Evolutionary conservation across 2,329 filamentous ascomycete genomes (phyloP), one percentile per base, ranked within the genome.

Genomic region (Aspergillus sergii): DNA sequence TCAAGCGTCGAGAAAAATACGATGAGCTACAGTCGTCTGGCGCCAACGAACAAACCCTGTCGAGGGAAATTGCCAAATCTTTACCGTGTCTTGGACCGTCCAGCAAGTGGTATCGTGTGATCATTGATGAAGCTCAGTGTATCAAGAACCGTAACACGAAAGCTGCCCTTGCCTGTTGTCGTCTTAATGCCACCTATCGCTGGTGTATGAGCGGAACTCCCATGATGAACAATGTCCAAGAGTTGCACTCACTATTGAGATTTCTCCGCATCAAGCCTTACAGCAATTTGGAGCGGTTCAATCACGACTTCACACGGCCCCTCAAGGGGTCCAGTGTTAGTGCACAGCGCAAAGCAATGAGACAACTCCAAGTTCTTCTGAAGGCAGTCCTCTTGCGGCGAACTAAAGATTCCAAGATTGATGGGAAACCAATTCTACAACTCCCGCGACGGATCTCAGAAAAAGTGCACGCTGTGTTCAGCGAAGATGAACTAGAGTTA

Each of bases 181-280:
- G 79, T 12, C 76, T 95, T 19, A 79, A 85, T 64, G 81, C 90
- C 16, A 81, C 80, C 41, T 86, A 91, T 72, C 84, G 91, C 55
- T 89, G 91, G 80, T 93, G 90, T 72, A 85, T 94, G 75, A 92
- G 89, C 39, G 92, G 92, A 30, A 95, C 92, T 0, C 92, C 92
- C 0, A 93, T 94, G 90, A 95, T 95, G 90, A 97, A 97, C 70
- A 88, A 85, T 14, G 87, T 94, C 3, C 82, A 86, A 28, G 94
- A 97, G 70, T 82, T 96, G 3, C 93, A 87, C 71, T 91, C 92
- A 0, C 79, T 96, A 23, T 82, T 97, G 51, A 85, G 86, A 2
- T 97, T 96, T 71, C 82, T 96, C 19, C 83, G 84, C 2, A 94
- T 96, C 72, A 84, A 84, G 64, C 93, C 92, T 2, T 96, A 95